phyloP scores from a whole-genome alignment of 75 land plant genomes.

The Cunninghamia lanceolata region DNA sequence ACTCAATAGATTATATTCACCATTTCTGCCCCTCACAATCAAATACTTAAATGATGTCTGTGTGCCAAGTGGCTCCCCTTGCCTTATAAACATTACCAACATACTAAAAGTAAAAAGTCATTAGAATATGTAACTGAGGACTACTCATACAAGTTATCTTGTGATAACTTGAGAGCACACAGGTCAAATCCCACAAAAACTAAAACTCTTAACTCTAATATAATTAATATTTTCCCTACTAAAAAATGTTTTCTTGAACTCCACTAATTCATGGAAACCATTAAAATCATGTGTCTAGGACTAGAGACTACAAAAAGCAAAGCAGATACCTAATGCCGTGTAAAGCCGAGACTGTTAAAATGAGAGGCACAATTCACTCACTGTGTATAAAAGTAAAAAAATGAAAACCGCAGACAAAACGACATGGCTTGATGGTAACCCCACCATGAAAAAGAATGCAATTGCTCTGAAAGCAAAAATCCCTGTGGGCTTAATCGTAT shows the following conservation, averaged over 20 bases:
- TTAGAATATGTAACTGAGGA: no score
- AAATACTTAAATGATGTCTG: no score
- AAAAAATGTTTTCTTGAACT: neutral
- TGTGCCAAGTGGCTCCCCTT: no score
- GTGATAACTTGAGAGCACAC: no score
- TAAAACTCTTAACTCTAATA: neutral
- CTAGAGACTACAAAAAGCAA: neutral
- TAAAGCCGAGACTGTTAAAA: no score
- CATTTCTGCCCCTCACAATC: no score
- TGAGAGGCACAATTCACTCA: conserved; percentile 22
- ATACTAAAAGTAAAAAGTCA: no score
- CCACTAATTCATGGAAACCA: neutral
- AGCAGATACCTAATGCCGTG: neutral
- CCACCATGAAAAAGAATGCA: conserved; percentile 39
- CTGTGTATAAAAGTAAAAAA: conserved; percentile 86
- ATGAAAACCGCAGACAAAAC: conserved; percentile 43
- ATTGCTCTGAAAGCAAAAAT: conserved; percentile 59
- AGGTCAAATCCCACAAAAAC: no score
- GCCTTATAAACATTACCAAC: no score
- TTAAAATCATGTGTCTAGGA: no score
- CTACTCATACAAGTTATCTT: no score
- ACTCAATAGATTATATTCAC: no score
- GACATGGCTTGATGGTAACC: conserved; percentile 16
- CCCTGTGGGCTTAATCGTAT: conserved; percentile 61
- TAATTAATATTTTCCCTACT: neutral